These are phyloP conservation scores for Thelonectria discophora DNA, from an alignment of 2,329 filamentous ascomycete species.

Conservation along the genomic window DNA sequence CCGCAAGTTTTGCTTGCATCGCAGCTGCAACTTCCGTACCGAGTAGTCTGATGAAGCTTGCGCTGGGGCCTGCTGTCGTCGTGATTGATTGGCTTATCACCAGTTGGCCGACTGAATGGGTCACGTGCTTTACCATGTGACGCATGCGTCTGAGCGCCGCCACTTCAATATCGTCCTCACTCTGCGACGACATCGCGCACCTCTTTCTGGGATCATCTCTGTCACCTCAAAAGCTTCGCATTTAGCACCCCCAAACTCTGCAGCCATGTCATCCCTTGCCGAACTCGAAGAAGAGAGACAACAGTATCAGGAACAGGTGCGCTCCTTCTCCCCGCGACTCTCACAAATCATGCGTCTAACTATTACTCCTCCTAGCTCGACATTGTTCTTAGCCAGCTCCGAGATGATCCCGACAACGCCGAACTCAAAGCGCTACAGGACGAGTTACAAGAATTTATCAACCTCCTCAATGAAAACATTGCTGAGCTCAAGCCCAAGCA, in stretches of 20 bases:
- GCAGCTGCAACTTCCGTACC: constrained; percentile 9
- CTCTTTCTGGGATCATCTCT: constrained; percentile 4
- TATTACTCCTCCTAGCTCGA: constrained; percentile 67
- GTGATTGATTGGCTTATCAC: background rate
- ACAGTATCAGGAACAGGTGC: constrained; percentile 66
- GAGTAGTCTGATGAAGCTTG: constrained; percentile 14
- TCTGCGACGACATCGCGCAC: constrained; percentile 4
- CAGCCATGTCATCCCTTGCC: constrained; percentile 46
- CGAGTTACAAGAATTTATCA: constrained; percentile 85
- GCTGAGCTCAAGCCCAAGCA: constrained; percentile 74
- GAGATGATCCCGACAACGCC: constrained; percentile 80
- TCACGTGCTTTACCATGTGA: constrained; percentile 16
- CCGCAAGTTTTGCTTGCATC: constrained; percentile 9
- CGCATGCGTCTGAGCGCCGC: background rate
- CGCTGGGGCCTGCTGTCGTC: constrained; percentile 9
- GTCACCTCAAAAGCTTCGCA: background rate
- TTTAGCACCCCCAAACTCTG: background rate
- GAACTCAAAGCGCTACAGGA: constrained; percentile 80
- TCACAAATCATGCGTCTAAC: constrained; percentile 27
- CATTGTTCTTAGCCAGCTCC: constrained; percentile 77
- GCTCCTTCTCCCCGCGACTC: constrained; percentile 26
- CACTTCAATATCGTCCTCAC: constrained; percentile 7
- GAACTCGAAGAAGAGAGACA: constrained; percentile 62
- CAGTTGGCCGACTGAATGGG: background rate
- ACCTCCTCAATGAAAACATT: constrained; percentile 80